Evolutionary conservation across 441 rosid species (phyloP).

Genomic region (Populus tomentosa): DNA sequence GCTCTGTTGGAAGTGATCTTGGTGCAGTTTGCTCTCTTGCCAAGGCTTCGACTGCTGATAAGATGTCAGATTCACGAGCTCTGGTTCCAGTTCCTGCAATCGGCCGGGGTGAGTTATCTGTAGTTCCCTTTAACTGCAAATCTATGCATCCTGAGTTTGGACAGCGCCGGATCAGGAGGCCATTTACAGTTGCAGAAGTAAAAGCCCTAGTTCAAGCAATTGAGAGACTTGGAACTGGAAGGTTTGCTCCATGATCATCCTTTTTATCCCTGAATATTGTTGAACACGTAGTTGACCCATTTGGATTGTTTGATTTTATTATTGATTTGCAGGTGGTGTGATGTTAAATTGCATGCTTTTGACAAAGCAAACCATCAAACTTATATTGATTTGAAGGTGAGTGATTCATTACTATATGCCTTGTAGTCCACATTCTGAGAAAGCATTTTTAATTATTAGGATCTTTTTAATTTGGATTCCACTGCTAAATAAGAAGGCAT

Average conservation of each 20-base stretch:
- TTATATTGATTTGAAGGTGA: conserved; percentile 62
- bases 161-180: conserved; percentile 50
- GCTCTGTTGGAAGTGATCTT: conserved; percentile 20
- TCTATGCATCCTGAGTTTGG: conserved; percentile 31
- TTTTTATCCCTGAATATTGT: not conserved
- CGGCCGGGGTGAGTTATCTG: conserved; percentile 30
- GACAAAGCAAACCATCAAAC: conserved; percentile 53
- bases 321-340: conserved; percentile 47
- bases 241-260: conserved; percentile 24
- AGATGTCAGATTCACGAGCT: conserved; percentile 25
- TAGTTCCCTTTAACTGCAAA: conserved; percentile 35
- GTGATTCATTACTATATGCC: not conserved
- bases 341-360: conserved; percentile 53
- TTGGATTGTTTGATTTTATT: not conserved
- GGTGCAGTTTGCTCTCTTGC: conserved; percentile 17
- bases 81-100: conserved; percentile 25
- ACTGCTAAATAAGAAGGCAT: too few relatives aligned
- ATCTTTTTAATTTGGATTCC: too few relatives aligned
- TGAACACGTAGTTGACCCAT: not conserved
- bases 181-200: conserved; percentile 59
- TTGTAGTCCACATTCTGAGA: too few relatives aligned
- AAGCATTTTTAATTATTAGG: too few relatives aligned
- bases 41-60: conserved; percentile 15
- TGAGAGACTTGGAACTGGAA: conserved; percentile 66
- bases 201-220: conserved; percentile 59